Evolutionary conservation across 305 asterid species (phyloP), one percentile per base, ranked within the genome.

Genomic region (Fraxinus nigra): DNA sequence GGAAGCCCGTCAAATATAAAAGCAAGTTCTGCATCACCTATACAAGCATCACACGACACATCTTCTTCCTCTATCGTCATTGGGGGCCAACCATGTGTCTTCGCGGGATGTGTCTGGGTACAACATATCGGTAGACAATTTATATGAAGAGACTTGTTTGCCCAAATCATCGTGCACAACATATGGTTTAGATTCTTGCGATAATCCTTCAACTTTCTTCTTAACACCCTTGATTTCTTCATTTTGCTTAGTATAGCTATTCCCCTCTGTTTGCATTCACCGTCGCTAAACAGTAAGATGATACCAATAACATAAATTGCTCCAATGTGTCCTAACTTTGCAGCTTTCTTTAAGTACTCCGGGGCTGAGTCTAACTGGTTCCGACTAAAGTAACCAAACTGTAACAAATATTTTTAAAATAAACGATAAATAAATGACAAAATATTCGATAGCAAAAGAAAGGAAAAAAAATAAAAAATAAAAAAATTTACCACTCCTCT

Each of bases 321-420:
- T 76, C 82, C 85, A 1, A 6, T 11, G 0, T 85, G 88, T 1
- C 90, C 90, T 5, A 37, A 78, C 51, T 76, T 73, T 67, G 81
- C 67, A 28, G 90, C 82, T 22, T 26, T 56, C 18, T 63, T 70
- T 3, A 87, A 38, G 35, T 61, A 33, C 16, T 81, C 48, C 0
- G 74, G 4, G 26, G 84, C 90, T 22, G 22, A 7, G 3, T 79
- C 69, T 5, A 72, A 6, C 8, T 9, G 33, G 2, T 61, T 72
- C 0, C 83, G 33, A 24, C 75, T 24, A 54, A 87, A 87, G 61
- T 81, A 87, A 28, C 81, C 85, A 56, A 85, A 32, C 85, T 85
- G 8, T 6, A 80, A 80, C n/a, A 30, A 26, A 46, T 7, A 26
- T 14, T n/a, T 11, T 56, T 56, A 56, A 18, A 56, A n/a, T 18